phyloP scores from a whole-genome alignment of 352 stramenopile genomes.

The Globisporangium parvum region DNA sequence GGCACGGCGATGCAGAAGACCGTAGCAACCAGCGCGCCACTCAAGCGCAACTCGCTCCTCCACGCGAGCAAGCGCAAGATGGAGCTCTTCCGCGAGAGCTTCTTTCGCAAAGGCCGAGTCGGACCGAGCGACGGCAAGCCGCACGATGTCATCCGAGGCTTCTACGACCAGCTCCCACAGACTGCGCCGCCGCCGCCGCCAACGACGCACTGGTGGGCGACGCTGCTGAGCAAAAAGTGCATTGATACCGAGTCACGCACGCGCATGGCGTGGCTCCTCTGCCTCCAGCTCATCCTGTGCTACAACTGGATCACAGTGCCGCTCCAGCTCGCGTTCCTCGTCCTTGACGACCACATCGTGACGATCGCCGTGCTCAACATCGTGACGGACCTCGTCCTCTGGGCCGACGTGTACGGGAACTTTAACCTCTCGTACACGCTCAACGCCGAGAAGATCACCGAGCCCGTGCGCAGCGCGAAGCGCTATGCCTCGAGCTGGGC shows the following conservation, averaged over 20 bases:
- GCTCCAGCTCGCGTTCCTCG: slow-evolving; percentile 39
- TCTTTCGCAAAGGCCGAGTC: slow-evolving; percentile 24
- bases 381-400: slow-evolving; percentile 28
- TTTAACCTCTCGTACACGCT: slow-evolving; percentile 44
- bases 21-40: background rate
- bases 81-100: slow-evolving; percentile 22
- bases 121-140: slow-evolving; percentile 17
- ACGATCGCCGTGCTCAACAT: slow-evolving; percentile 27
- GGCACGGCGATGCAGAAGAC: background rate
- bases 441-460: slow-evolving; percentile 40
- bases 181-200: slow-evolving; percentile 12
- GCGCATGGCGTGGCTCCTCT: slow-evolving; percentile 43
- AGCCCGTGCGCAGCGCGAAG: slow-evolving; percentile 28
- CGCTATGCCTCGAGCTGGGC: slow-evolving; percentile 26
- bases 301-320: slow-evolving; percentile 56
- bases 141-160: slow-evolving; percentile 44
- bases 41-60: slow-evolving; percentile 12
- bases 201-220: slow-evolving; percentile 26
- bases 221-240: slow-evolving; percentile 24
- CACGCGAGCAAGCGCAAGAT: slow-evolving; percentile 18
- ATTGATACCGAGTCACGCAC: slow-evolving; percentile 31
- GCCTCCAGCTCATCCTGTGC: slow-evolving; percentile 28
- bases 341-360: slow-evolving; percentile 24
- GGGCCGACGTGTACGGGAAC: slow-evolving; percentile 42
- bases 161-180: slow-evolving; percentile 42